Percentiles rank a stretch among this genome's conserved stretches.
These are phyloP conservation scores for Sindora glabra DNA, from an alignment of 306 rosid species.

Conservation along the genomic window DNA sequence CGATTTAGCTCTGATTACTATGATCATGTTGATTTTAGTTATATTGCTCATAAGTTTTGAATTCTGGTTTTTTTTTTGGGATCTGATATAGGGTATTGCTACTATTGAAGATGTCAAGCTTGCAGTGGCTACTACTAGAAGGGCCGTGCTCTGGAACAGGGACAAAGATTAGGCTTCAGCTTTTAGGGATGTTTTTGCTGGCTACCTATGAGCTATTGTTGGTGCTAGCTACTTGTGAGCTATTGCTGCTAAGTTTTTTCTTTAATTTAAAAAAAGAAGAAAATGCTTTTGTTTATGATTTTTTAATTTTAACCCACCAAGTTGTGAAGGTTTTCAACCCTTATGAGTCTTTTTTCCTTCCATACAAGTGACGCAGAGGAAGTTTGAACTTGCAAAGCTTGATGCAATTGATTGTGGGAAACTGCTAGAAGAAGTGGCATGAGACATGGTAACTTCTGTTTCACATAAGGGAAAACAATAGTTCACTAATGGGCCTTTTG, in stretches of 20 bases:
- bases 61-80: background rate
- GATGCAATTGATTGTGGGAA: slow-evolving; percentile 82
- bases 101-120: slow-evolving; percentile 82
- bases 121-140: slow-evolving; percentile 76
- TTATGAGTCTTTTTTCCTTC: background rate
- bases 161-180: slow-evolving; percentile 81
- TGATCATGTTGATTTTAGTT: background rate
- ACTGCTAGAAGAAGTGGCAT: slow-evolving; percentile 84
- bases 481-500: background rate
- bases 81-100: slow-evolving; percentile 54
- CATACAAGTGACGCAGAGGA: slow-evolving; percentile 58
- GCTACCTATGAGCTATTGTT: slow-evolving; percentile 87
- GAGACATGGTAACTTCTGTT: slow-evolving; percentile 53
- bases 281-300: background rate
- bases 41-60: background rate
- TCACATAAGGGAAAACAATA: background rate
- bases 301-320: background rate
- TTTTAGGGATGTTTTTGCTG: slow-evolving; percentile 69
- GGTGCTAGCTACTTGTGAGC: slow-evolving; percentile 47
- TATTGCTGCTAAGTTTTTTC: background rate
- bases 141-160: slow-evolving; percentile 58
- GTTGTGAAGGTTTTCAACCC: background rate
- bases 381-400: slow-evolving; percentile 49
- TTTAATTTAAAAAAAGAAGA: background rate
- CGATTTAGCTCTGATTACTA: too few species aligned